phyloP scores from a whole-genome alignment of 2,329 filamentous ascomycete genomes.

The Talaromyces marneffei region DNA sequence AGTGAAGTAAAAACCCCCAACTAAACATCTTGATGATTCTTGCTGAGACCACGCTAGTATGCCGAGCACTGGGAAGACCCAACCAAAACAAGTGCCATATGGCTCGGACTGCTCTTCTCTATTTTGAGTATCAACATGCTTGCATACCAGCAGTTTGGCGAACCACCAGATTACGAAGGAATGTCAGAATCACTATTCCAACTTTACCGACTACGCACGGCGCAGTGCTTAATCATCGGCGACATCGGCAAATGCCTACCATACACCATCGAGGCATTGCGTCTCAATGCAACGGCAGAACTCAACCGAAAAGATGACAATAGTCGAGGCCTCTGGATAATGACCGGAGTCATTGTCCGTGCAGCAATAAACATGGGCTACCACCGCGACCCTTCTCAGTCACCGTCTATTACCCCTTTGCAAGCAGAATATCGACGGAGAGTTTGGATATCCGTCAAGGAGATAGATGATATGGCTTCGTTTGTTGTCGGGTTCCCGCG shows the following conservation, averaged over 20 bases:
- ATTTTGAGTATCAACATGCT: slow-evolving; percentile 61
- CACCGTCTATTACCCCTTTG: slow-evolving; percentile 52
- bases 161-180: slow-evolving; percentile 57
- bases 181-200: slow-evolving; percentile 46
- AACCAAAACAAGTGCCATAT: slow-evolving; percentile 52
- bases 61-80: slow-evolving; percentile 58
- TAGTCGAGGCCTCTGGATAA: slow-evolving; percentile 55
- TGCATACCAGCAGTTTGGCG: slow-evolving; percentile 56
- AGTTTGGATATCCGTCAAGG: slow-evolving; percentile 46
- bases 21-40: neutral
- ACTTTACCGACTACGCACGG: slow-evolving; percentile 49
- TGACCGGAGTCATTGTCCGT: slow-evolving; percentile 55
- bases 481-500: slow-evolving; percentile 63
- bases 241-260: slow-evolving; percentile 58
- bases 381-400: slow-evolving; percentile 53
- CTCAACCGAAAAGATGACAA: slow-evolving; percentile 55
- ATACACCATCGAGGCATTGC: slow-evolving; percentile 56
- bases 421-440: slow-evolving; percentile 54
- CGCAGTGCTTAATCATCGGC: slow-evolving; percentile 57
- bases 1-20: slow-evolving; percentile 2
- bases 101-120: slow-evolving; percentile 57
- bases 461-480: slow-evolving; percentile 59
- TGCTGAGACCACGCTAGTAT: slow-evolving; percentile 41
- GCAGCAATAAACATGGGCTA: slow-evolving; percentile 62
- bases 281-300: slow-evolving; percentile 58